These are phyloP conservation scores for Ligustrum vulgare DNA, from an alignment of 257 asterid genomes.

Conservation along the genomic window DNA sequence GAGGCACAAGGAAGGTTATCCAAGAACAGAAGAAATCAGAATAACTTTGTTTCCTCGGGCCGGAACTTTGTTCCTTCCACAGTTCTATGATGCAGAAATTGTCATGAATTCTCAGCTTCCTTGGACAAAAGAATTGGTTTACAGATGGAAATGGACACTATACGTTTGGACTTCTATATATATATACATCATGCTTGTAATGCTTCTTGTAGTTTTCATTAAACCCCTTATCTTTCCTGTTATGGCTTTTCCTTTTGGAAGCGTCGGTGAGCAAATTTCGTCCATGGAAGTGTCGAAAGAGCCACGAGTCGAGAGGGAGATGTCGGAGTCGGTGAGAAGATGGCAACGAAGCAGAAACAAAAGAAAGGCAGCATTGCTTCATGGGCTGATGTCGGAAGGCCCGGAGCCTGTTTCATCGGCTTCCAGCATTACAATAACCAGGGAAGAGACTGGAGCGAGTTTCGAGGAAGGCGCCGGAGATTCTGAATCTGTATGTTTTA, in stretches of 20 bases:
- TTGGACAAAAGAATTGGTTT: slow-evolving; percentile 54
- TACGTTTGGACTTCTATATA: slow-evolving; percentile 66
- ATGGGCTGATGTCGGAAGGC: not conserved
- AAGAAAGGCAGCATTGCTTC: slow-evolving; percentile 52
- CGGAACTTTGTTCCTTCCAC: slow-evolving; percentile 61
- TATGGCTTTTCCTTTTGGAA: slow-evolving; percentile 3
- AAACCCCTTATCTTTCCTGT: slow-evolving; percentile 53
- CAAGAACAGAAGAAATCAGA: slow-evolving; percentile 48
- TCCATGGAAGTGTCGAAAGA: slow-evolving; percentile 17
- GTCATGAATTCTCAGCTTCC: slow-evolving; percentile 54
- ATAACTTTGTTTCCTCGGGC: slow-evolving; percentile 61
- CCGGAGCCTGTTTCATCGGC: slow-evolving; percentile 33
- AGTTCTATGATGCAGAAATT: slow-evolving; percentile 58
- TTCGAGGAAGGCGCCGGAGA: slow-evolving; percentile 43
- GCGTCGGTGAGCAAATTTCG: not conserved
- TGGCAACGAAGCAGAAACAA: slow-evolving; percentile 47
- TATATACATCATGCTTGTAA: slow-evolving; percentile 40
- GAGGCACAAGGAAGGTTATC: slow-evolving; percentile 58
- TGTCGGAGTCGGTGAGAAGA: slow-evolving; percentile 38
- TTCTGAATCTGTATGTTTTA: slow-evolving; percentile 48
- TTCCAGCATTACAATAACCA: slow-evolving; percentile 41
- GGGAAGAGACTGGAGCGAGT: slow-evolving; percentile 27
- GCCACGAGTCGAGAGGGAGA: slow-evolving; percentile 26
- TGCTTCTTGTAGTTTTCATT: slow-evolving; percentile 39
- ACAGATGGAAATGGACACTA: slow-evolving; percentile 70